Conservation (phyloP, 495 filamentous ascomycete species). For the Trichoderma reesei region DNA sequence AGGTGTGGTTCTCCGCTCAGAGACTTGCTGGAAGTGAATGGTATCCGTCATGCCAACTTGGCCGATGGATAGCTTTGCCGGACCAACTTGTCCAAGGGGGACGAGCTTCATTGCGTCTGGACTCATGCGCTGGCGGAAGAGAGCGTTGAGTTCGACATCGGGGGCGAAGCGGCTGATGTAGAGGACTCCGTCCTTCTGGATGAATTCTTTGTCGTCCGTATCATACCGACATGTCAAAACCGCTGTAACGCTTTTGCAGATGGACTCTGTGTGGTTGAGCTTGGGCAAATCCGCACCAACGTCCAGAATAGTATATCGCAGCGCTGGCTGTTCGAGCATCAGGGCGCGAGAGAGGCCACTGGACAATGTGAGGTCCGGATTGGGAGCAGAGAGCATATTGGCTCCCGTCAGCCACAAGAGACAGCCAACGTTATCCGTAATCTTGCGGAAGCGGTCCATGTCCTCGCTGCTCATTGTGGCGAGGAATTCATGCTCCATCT, state of each 20-base stretch:
- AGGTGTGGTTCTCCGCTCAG: conserved; percentile 18
- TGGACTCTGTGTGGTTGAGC: background rate
- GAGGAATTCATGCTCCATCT: conserved; percentile 22
- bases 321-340: conserved; percentile 29
- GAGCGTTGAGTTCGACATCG: conserved; percentile 16
- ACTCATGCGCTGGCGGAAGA: conserved; percentile 17
- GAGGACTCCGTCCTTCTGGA: conserved; percentile 15
- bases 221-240: conserved; percentile 6
- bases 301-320: conserved; percentile 24
- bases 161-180: conserved; percentile 23
- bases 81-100: conserved; percentile 13
- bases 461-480: conserved; percentile 20
- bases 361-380: conserved; percentile 23
- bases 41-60: conserved; percentile 37
- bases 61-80: conserved; percentile 14
- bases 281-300: conserved; percentile 14
- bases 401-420: conserved; percentile 28
- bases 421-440: conserved; percentile 22
- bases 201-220: conserved; percentile 18
- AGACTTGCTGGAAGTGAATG: conserved; percentile 35
- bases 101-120: conserved; percentile 7
- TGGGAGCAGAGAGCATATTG: conserved; percentile 15
- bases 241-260: background rate
- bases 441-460: conserved; percentile 19
- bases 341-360: conserved; percentile 27